A percentile compares a stretch with the other conserved stretches of the same genome.
These are phyloP conservation scores for Mycotypha africana DNA, from an alignment of 371 early-diverging fungal genomes.

Conservation along the genomic window DNA sequence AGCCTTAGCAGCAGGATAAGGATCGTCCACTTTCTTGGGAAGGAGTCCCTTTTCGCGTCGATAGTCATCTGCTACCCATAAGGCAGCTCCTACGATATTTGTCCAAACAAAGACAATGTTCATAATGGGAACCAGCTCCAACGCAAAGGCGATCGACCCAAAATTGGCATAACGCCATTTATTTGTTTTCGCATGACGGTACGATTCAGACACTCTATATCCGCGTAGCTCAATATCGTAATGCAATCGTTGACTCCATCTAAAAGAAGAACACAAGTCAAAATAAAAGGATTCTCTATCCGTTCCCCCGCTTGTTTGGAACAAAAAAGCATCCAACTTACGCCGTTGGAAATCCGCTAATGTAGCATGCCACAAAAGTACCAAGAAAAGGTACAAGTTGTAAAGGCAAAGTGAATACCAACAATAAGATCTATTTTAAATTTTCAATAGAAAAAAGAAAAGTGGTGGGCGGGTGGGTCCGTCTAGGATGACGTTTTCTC, in stretches of 20 bases:
- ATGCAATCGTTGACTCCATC: slow-evolving; percentile 34
- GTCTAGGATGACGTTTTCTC: neutral
- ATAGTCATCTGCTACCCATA: slow-evolving; percentile 57
- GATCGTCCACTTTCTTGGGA: no score
- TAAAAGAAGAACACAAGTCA: neutral
- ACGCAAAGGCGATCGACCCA: slow-evolving; percentile 46
- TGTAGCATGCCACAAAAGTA: slow-evolving; percentile 32
- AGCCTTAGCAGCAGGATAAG: no score
- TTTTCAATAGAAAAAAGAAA: no score
- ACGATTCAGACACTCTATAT: slow-evolving; percentile 22
- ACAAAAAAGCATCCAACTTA: slow-evolving; percentile 6
- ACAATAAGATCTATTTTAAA: slow-evolving; percentile 32
- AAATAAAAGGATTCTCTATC: neutral
- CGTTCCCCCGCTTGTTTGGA: no score
- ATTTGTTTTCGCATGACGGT: slow-evolving; percentile 18
- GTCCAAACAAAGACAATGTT: slow-evolving; percentile 61
- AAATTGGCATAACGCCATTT: slow-evolving; percentile 35
- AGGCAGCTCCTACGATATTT: slow-evolving; percentile 60
- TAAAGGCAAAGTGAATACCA: slow-evolving; percentile 44
- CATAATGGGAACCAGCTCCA: slow-evolving; percentile 57
- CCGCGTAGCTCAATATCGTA: slow-evolving; percentile 45
- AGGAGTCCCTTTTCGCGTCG: slow-evolving; percentile 11
- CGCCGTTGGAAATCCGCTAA: slow-evolving; percentile 39
- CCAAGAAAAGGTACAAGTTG: slow-evolving; percentile 47
- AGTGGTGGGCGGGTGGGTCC: no score